phyloP scores from a whole-genome alignment of 2,329 filamentous ascomycete genomes.

The Diaporthe destruens region DNA sequence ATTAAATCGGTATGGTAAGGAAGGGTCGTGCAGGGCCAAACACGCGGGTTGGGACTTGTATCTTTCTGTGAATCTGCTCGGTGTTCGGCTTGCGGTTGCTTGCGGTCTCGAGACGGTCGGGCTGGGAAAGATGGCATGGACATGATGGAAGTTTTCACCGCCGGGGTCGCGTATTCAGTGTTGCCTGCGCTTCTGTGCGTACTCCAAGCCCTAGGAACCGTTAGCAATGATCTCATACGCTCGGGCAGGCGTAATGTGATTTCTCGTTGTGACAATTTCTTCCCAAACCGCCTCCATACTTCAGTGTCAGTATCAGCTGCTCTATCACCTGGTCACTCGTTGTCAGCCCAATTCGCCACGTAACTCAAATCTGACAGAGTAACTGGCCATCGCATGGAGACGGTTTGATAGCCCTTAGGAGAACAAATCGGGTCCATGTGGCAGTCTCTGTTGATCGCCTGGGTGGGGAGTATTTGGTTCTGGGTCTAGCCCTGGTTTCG shows the following conservation, averaged over 20 bases:
- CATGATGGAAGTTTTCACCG: background rate
- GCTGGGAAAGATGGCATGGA: background rate
- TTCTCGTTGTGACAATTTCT: background rate
- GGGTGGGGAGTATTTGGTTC: background rate
- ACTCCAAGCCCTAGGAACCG: background rate
- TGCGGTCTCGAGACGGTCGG: background rate
- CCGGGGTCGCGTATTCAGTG: too few species aligned
- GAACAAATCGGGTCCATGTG: background rate
- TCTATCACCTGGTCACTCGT: too few species aligned
- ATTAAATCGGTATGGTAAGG: background rate
- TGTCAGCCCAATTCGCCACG: background rate
- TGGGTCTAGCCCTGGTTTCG: background rate
- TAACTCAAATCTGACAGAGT: accelerated
- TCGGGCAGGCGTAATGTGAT: background rate
- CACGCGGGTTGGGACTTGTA: background rate
- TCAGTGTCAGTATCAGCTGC: background rate
- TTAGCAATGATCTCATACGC: background rate
- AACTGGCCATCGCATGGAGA: background rate
- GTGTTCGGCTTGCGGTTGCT: background rate
- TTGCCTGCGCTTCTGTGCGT: background rate
- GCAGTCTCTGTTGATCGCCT: background rate
- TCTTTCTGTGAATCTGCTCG: background rate
- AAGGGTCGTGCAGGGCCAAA: accelerated
- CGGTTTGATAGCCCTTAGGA: background rate
- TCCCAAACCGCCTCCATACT: background rate